Evolutionary conservation across 2,329 filamentous ascomycete species (phyloP), one percentile per base, ranked within the genome.

Genomic region (Acephala macrosclerotiorum): DNA sequence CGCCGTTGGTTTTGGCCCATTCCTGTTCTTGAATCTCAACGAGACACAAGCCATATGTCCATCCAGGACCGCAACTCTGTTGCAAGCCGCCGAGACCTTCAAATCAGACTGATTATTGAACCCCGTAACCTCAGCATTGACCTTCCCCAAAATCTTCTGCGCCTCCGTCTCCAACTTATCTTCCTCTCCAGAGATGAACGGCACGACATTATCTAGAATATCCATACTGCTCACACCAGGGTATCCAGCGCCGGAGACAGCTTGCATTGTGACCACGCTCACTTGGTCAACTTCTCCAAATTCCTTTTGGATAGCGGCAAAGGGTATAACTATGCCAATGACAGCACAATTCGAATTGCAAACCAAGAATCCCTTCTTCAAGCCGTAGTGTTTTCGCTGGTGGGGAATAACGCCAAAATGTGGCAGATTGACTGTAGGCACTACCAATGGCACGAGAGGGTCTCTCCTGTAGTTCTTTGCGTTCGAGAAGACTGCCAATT

Each of bases 321-420:
- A 95, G 26, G 96, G 96, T 69, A 97, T 96, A 67, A 97, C 95
- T 65, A 98, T 88, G 57, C 95, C 95, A 74, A 98, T 97, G 75
- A 97, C 95, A 64, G 95, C 95, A 81, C 96, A 99, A 83, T 98
- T 98, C 71, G 93, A 97, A 83, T 98, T 98, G 86, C 95, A 98
- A 67, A 97, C 93, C 42, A 98, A 82, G 82, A 98, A 97, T 26
- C 96, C 96, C 80, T 92, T 94, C 68, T 91, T 83, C 53, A 97
- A 84, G 33, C 83, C 82, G 78, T 91, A 87, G 51, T 91, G 85
- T 76, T 88, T 84, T 68, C 92, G 87, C 82, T 98, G 95, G 80
- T 96, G 90, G n/a, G 91, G 90, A 77, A 98, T 95, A 68, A 97
- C 85, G 76, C 91, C 87, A 74, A 97, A 87, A 80, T 98, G 95